A percentile compares a stretch with the other conserved stretches of the same genome.
These are phyloP conservation scores for Penicillium fimorum DNA, from an alignment of 495 filamentous ascomycete genomes.

Conservation along the genomic window DNA sequence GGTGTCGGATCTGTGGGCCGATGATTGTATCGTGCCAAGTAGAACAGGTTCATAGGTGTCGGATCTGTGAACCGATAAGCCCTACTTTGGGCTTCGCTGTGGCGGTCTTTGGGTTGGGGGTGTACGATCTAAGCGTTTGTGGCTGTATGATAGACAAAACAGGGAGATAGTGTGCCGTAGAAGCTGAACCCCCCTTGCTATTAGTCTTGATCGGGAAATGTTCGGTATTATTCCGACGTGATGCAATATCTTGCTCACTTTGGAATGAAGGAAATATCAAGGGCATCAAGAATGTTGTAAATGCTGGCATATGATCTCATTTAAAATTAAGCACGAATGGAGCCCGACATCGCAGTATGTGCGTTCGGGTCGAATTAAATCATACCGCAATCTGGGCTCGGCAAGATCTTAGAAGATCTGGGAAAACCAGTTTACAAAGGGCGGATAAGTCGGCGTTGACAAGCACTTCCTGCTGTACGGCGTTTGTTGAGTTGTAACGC, in stretches of 20 bases:
- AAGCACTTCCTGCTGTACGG: neutral
- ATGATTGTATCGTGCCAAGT: neutral
- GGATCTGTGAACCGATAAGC: neutral
- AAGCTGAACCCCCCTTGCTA: conserved; percentile 1
- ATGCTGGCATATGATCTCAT: neutral
- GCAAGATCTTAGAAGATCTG: neutral
- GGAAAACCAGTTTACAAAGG: too few species aligned
- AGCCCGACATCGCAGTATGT: neutral
- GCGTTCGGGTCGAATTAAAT: neutral
- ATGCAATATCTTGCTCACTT: conserved; percentile 9
- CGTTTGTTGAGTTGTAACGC: conserved; percentile 14
- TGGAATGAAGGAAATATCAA: conserved; percentile 5
- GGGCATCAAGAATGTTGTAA: neutral
- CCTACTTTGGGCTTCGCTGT: neutral
- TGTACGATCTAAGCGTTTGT: conserved; percentile 1
- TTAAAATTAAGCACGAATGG: neutral
- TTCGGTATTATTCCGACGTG: conserved; percentile 1
- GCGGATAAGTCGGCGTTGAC: conserved; percentile 1
- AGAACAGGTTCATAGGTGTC: neutral
- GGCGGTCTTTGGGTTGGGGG: conserved; percentile 8
- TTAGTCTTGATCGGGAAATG: neutral
- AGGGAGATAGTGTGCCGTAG: neutral
- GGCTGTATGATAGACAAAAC: neutral
- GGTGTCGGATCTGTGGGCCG: neutral
- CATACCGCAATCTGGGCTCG: neutral